Percentiles rank a stretch among this genome's conserved stretches.
phyloP scores from a whole-genome alignment of 495 filamentous ascomycete genomes.

The Polyplosphaeria fusca region DNA sequence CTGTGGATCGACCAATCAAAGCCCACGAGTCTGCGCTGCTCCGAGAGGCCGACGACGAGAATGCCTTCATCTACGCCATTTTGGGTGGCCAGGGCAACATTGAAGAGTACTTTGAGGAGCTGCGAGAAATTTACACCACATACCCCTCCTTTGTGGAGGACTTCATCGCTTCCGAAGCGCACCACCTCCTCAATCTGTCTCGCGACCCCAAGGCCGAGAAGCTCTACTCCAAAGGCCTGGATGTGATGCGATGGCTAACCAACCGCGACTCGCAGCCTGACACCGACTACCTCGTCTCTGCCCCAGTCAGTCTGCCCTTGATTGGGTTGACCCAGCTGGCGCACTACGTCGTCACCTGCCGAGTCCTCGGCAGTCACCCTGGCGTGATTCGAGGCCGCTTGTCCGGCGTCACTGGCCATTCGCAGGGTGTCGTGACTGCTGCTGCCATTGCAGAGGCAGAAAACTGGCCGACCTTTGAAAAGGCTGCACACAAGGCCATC shows the following conservation, averaged over 20 bases:
- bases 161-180: conserved; percentile 71
- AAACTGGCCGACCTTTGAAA: conserved; percentile 84
- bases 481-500: conserved; percentile 70
- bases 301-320: conserved; percentile 93
- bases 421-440: conserved; percentile 90
- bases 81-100: conserved; percentile 99
- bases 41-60: conserved; percentile 75
- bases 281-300: conserved; percentile 91
- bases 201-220: conserved; percentile 85
- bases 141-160: conserved; percentile 89
- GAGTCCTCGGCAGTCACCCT: conserved; percentile 79
- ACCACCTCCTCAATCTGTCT: conserved; percentile 78
- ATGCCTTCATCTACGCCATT: conserved; percentile 79
- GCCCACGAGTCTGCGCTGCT: conserved; percentile 90
- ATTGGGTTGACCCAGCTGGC: conserved; percentile 94
- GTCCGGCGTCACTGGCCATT: conserved; percentile 90
- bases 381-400: conserved; percentile 79
- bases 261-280: conserved; percentile 85
- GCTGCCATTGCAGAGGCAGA: conserved; percentile 85
- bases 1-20: conserved; percentile 76
- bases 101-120: conserved; percentile 97
- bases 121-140: conserved; percentile 82
- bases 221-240: conserved; percentile 91
- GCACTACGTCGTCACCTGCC: conserved; percentile 90
- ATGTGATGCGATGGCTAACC: conserved; percentile 89